A percentile compares a stretch with the other conserved stretches of the same genome.
phyloP scores from a whole-genome alignment of 192 early-diverging fungal species.

The Linnemannia hyalina region DNA sequence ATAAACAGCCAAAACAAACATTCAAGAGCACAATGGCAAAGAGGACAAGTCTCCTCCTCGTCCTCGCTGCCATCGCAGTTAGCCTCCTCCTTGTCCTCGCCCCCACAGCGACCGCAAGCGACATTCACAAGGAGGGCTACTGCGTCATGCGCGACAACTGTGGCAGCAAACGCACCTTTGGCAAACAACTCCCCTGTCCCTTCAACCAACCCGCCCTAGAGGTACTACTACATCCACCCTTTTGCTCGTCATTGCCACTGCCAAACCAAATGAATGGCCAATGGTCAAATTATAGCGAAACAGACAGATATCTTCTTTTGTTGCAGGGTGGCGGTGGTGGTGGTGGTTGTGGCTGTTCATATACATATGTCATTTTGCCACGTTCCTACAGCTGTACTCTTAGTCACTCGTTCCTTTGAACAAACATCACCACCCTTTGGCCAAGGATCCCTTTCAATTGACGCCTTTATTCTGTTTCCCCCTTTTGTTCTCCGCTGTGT shows the following conservation, averaged over 20 bases:
- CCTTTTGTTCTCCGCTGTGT: too few species aligned
- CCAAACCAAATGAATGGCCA: too few species aligned
- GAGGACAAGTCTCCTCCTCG: not conserved
- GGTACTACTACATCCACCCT: constrained; percentile 20
- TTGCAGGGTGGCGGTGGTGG: too few species aligned
- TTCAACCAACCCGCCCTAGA: constrained; percentile 61
- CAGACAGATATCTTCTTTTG: not conserved
- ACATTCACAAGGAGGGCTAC: constrained; percentile 63
- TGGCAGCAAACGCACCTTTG: constrained; percentile 58
- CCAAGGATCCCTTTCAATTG: too few species aligned
- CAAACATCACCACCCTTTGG: too few species aligned
- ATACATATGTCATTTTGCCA: too few species aligned
- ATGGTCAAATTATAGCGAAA: too few species aligned
- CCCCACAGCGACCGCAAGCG: constrained; percentile 13
- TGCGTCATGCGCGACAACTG: constrained; percentile 76
- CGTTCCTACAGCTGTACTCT: too few species aligned
- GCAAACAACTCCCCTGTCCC: constrained; percentile 65
- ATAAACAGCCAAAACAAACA: not conserved
- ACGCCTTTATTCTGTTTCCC: too few species aligned
- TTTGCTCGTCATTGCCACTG: too few species aligned
- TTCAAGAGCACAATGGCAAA: not conserved
- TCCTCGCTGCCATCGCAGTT: not conserved
- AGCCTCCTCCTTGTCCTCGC: not conserved
- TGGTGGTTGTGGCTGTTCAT: too few species aligned
- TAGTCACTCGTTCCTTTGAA: too few species aligned